Percentiles rank a stretch among this genome's conserved stretches.
phyloP scores from a whole-genome alignment of 2,329 filamentous ascomycete species.

The Trichothecium roseum region DNA sequence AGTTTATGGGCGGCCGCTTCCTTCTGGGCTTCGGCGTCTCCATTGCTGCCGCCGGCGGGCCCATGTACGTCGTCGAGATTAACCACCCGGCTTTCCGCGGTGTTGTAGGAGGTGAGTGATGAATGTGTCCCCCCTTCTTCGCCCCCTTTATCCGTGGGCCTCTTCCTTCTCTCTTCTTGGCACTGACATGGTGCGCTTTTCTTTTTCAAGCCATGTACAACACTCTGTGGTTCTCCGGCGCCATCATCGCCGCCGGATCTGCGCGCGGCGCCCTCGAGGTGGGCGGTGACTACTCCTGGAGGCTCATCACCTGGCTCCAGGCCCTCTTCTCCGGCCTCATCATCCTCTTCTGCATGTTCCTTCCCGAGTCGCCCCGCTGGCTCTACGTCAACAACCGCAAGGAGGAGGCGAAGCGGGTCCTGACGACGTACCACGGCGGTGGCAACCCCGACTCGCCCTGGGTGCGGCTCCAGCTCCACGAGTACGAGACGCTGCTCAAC shows the following conservation, averaged over 20 bases:
- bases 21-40: constrained; percentile 47
- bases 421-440: constrained; percentile 30
- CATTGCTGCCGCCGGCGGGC: constrained; percentile 48
- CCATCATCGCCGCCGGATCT: constrained; percentile 34
- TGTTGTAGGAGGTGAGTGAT: constrained; percentile 16
- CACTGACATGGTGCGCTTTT: too few species aligned
- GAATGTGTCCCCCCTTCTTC: background rate
- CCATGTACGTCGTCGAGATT: constrained; percentile 54
- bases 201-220: constrained; percentile 11
- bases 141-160: background rate
- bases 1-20: constrained; percentile 47
- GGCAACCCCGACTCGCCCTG: constrained; percentile 24
- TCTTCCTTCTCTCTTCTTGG: background rate
- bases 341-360: constrained; percentile 16
- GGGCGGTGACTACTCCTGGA: constrained; percentile 23
- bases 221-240: constrained; percentile 24
- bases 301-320: constrained; percentile 29
- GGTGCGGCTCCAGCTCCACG: constrained; percentile 25
- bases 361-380: constrained; percentile 28
- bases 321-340: constrained; percentile 26
- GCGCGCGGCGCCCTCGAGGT: constrained; percentile 28
- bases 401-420: constrained; percentile 15
- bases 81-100: constrained; percentile 53
- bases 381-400: constrained; percentile 24
- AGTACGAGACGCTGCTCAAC: constrained; percentile 33